Evolutionary conservation across 257 asterid genomes (phyloP), one percentile per base, ranked within the genome.

Genomic region (Solanum dulcamara): DNA sequence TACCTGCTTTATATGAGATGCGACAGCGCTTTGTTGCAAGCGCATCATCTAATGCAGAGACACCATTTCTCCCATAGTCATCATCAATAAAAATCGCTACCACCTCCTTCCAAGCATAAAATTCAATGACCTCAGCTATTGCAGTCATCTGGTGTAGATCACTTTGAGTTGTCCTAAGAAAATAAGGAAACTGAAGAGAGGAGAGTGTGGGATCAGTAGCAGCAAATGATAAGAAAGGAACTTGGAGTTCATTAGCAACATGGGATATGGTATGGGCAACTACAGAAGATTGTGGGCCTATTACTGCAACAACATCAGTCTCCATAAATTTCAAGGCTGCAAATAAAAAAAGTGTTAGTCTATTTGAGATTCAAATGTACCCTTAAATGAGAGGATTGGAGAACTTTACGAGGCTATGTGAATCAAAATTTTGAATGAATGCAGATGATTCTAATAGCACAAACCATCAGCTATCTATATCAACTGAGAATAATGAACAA

Each of bases 221-320:
- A 4, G 92, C 87, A 70, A 89, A 91, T 51, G 93, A 91, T 83
- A 91, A 83, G 20, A 91, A 89, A 51, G 93, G 93, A 46, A 87
- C 89, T 84, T 91, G 92, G 81, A 91, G 92, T 26, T 91, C 91
- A 83, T 89, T 88, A 11, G 90, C 91, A 62, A 91, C 88, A 53
- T 85, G 77, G 15, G 89, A 82, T 42, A 89, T 80, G 50, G 89
- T 86, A 81, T 87, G 91, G 55, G 93, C 90, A 38, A 91, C 91
- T 2, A 89, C 93, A 18, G 93, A 91, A 53, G 93, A 91, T 83
- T 89, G 92, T 32, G 93, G 93, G 33, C 93, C 93, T 72, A 91
- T 88, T 72, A 91, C 55, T 33, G 93, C 93, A 85, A 91, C 32
- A 18, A 83, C 68, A 53, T 91, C 93, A 11, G 87, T 88, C 88